Percentiles rank a stretch among this genome's conserved stretches.
phyloP scores from a whole-genome alignment of 1,284 basidiomycete genomes.

The Ustilago nuda region DNA sequence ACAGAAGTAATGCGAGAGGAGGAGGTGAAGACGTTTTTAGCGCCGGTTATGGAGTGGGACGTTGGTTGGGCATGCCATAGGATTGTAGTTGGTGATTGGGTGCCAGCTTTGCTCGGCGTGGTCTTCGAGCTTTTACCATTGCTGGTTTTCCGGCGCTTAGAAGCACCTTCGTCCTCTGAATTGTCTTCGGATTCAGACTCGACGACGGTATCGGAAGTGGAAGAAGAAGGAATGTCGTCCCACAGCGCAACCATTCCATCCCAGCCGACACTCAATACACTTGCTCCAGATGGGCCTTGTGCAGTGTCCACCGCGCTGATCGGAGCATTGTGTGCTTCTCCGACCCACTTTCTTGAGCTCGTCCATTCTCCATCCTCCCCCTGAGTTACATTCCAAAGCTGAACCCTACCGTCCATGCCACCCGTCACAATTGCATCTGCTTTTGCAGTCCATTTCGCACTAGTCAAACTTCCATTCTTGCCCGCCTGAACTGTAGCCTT shows the following conservation, averaged over 20 bases:
- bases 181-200: slow-evolving; percentile 21
- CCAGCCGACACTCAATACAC: slow-evolving; percentile 60
- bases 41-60: slow-evolving; percentile 27
- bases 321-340: slow-evolving; percentile 50
- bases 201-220: not conserved
- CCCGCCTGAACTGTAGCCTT: slow-evolving; percentile 34
- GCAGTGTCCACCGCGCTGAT: slow-evolving; percentile 45
- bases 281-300: slow-evolving; percentile 16
- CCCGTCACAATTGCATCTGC: slow-evolving; percentile 75
- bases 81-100: slow-evolving; percentile 27
- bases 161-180: slow-evolving; percentile 20
- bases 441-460: slow-evolving; percentile 74
- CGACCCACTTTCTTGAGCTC: slow-evolving; percentile 28
- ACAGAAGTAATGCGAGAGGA: slow-evolving; percentile 51
- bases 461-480: slow-evolving; percentile 75
- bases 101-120: slow-evolving; percentile 7
- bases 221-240: slow-evolving; percentile 37
- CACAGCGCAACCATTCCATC: slow-evolving; percentile 63
- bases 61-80: slow-evolving; percentile 34
- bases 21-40: slow-evolving; percentile 45
- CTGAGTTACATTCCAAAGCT: slow-evolving; percentile 54
- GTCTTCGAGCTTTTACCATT: slow-evolving; percentile 20
- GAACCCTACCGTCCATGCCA: slow-evolving; percentile 81
- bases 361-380: slow-evolving; percentile 26
- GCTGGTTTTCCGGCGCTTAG: slow-evolving; percentile 36